Percentiles rank a stretch among this genome's conserved stretches.
Conservation (phyloP, 129 eudicot species). For the Chrysanthemum lavandulifolium region DNA sequence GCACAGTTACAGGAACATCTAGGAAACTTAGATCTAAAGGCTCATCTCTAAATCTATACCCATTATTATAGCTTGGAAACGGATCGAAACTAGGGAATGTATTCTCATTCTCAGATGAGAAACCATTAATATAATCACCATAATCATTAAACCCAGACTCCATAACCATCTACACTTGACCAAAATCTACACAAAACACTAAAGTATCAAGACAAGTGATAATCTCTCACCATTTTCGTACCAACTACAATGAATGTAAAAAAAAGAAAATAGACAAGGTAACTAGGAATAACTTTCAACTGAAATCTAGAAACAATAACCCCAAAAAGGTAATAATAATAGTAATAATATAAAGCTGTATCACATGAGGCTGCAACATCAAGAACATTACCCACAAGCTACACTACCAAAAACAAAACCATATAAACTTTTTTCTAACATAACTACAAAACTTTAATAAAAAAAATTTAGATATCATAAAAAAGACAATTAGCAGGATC, state of each 20-base stretch:
- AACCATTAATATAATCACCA: conserved; percentile 32
- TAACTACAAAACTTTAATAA: neutral
- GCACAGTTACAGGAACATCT: conserved; percentile 34
- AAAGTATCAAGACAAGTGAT: neutral
- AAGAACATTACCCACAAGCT: conserved; percentile 18
- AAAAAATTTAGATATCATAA: neutral
- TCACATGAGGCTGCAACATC: conserved; percentile 32
- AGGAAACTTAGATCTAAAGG: conserved; percentile 49
- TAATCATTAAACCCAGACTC: conserved; percentile 42
- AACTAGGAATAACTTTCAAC: neutral
- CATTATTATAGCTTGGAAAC: conserved; percentile 23
- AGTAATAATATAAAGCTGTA: neutral
- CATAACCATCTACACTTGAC: conserved; percentile 41
- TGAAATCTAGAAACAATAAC: too few relatives aligned
- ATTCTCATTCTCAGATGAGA: conserved; percentile 36
- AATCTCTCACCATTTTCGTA: neutral
- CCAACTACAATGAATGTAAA: neutral
- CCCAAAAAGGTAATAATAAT: neutral
- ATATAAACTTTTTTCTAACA: too few relatives aligned
- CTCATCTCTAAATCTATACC: conserved; percentile 42
- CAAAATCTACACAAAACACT: conserved; percentile 9
- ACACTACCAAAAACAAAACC: conserved; percentile 13
- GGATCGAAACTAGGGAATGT: conserved; percentile 38
- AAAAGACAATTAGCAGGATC: conserved; percentile 12
- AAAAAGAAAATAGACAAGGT: neutral